Conservation (phyloP, 23 red algal genomes). For the Pyropia haitanensis region DNA sequence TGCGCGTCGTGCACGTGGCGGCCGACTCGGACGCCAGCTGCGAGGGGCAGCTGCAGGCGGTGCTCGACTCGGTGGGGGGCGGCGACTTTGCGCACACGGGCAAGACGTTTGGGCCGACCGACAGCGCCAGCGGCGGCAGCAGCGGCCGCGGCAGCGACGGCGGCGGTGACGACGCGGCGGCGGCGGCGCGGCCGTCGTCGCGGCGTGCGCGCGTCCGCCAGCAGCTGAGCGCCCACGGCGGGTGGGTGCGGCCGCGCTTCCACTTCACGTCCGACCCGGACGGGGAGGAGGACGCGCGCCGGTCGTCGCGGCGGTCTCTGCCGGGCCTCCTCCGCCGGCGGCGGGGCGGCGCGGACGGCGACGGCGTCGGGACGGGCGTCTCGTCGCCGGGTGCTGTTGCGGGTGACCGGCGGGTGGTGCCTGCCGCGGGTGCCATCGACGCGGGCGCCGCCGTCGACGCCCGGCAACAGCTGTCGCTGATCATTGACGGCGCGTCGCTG, state of each 20-base stretch:
- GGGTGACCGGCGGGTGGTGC: neutral
- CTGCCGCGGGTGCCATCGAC: neutral
- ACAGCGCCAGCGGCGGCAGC: slow-evolving; percentile 5
- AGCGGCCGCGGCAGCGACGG: slow-evolving; percentile 9
- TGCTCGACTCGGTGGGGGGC: slow-evolving; percentile 15
- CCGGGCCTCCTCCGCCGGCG: neutral
- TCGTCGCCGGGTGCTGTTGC: slow-evolving; percentile 15
- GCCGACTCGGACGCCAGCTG: slow-evolving; percentile 16
- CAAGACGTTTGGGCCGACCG: slow-evolving; percentile 5
- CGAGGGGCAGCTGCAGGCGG: slow-evolving; percentile 1
- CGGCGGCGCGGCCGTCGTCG: neutral
- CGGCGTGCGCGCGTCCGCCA: neutral
- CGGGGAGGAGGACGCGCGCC: too few relatives aligned
- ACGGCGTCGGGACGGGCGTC: neutral
- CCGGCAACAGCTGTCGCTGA: slow-evolving; percentile 18
- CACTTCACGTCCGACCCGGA: too few relatives aligned
- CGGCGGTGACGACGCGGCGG: neutral
- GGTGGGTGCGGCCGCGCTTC: too few relatives aligned
- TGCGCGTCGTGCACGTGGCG: slow-evolving; percentile 44
- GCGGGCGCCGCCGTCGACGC: neutral
- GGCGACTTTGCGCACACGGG: neutral
- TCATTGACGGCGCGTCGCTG: slow-evolving; percentile 72
- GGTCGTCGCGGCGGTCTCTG: neutral
- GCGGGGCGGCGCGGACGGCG: slow-evolving; percentile 3
- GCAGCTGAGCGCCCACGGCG: too few relatives aligned